phyloP scores from a whole-genome alignment of 2,329 filamentous ascomycete species.

The Claviceps pusilla region DNA sequence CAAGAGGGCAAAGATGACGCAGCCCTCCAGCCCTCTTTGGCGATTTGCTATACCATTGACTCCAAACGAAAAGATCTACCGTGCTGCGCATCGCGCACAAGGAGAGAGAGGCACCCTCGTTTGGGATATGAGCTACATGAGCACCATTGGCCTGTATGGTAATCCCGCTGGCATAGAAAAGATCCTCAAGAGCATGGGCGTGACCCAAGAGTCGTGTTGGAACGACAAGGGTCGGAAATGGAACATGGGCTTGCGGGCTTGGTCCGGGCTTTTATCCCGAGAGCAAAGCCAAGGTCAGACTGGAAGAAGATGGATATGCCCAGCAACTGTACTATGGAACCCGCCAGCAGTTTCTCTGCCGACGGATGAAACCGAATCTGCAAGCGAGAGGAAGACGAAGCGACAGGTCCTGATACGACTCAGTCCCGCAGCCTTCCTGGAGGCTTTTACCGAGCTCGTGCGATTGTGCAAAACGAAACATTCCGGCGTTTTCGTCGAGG shows the following conservation, averaged over 20 bases:
- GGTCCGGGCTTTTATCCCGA: slow-evolving; percentile 35
- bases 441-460: slow-evolving; percentile 50
- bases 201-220: slow-evolving; percentile 47
- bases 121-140: slow-evolving; percentile 93
- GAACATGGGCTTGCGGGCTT: slow-evolving; percentile 39
- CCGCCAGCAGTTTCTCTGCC: slow-evolving; percentile 20
- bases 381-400: slow-evolving; percentile 13
- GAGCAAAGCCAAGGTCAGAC: slow-evolving; percentile 33
- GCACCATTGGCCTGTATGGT: slow-evolving; percentile 68
- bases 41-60: slow-evolving; percentile 73
- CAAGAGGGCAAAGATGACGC: slow-evolving; percentile 80
- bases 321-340: slow-evolving; percentile 64
- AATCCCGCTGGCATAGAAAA: slow-evolving; percentile 45
- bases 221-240: slow-evolving; percentile 53
- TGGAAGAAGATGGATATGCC: slow-evolving; percentile 52
- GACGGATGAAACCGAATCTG: slow-evolving; percentile 10
- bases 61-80: slow-evolving; percentile 78
- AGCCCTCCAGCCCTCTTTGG: slow-evolving; percentile 69
- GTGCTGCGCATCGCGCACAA: slow-evolving; percentile 69
- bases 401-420: slow-evolving; percentile 52
- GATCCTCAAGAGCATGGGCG: slow-evolving; percentile 50
- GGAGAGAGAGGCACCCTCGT: slow-evolving; percentile 62
- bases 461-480: slow-evolving; percentile 43
- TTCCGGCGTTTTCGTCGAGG: slow-evolving; percentile 48
- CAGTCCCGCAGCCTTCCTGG: slow-evolving; percentile 67